phyloP scores from a whole-genome alignment of 331 rosid genomes.

The Acacia pycnantha region DNA sequence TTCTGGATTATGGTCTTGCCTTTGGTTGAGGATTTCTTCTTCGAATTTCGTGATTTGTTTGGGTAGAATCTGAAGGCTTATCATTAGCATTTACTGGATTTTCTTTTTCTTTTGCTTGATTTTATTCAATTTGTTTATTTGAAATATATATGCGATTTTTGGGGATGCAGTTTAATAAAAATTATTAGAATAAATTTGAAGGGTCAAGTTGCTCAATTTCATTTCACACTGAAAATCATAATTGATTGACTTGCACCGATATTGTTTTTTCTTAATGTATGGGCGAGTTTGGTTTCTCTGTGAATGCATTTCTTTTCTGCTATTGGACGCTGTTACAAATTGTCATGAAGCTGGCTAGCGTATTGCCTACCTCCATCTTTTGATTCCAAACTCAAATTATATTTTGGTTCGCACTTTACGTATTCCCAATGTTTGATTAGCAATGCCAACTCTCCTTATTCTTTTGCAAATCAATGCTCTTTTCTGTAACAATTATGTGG shows the following conservation, averaged over 20 bases:
- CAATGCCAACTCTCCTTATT: constrained; percentile 1
- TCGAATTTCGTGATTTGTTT: background rate
- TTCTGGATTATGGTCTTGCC: background rate
- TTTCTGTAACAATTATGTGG: background rate
- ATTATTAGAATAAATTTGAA: background rate
- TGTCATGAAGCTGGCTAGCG: background rate
- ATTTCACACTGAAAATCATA: background rate
- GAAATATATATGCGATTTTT: background rate
- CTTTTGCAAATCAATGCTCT: constrained; percentile 5
- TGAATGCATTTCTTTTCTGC: background rate
- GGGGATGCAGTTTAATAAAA: background rate
- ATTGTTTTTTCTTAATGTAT: background rate
- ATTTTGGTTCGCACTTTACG: background rate
- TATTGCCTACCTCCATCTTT: background rate
- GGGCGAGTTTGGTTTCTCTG: background rate
- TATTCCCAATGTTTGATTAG: constrained; percentile 10
- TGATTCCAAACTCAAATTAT: background rate
- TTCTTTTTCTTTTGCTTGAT: background rate
- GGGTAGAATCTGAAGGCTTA: background rate
- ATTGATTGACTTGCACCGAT: background rate
- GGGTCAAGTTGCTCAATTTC: background rate
- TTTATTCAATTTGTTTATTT: background rate
- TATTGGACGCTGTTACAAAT: background rate
- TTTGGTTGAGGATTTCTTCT: too few relatives aligned
- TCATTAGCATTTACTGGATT: background rate